These are phyloP conservation scores for Microcyclospora pomicola DNA, from an alignment of 2,329 filamentous ascomycete genomes.

Conservation along the genomic window DNA sequence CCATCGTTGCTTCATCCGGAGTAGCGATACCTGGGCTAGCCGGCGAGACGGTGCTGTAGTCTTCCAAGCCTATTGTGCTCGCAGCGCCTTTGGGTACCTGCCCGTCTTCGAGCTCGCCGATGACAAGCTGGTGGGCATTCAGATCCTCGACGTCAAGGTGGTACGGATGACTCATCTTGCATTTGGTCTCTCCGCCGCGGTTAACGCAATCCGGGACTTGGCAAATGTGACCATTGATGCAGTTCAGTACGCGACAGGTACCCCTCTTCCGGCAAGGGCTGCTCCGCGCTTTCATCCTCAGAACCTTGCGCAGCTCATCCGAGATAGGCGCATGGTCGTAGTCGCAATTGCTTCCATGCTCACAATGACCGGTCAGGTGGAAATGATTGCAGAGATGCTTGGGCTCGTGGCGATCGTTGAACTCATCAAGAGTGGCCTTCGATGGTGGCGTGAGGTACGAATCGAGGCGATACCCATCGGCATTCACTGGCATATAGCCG, in stretches of 20 bases:
- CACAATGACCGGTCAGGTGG: slow-evolving; percentile 25
- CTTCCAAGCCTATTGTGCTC: too few species aligned
- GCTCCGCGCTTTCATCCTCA: slow-evolving; percentile 32
- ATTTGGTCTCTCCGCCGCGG: slow-evolving; percentile 14
- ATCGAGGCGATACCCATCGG: slow-evolving; percentile 35
- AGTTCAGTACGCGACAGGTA: slow-evolving; percentile 30
- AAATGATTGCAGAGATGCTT: slow-evolving; percentile 38
- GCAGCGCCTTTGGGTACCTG: too few species aligned
- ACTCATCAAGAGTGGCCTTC: slow-evolving; percentile 25
- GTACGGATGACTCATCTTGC: slow-evolving; percentile 6
- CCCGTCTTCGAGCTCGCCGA: too few species aligned
- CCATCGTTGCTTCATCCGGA: too few species aligned
- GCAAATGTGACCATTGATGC: slow-evolving; percentile 35
- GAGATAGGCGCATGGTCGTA: slow-evolving; percentile 36
- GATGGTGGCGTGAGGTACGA: slow-evolving; percentile 25
- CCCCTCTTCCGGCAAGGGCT: slow-evolving; percentile 29
- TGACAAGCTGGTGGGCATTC: too few species aligned
- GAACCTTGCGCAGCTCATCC: slow-evolving; percentile 25
- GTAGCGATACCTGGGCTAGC: too few species aligned
- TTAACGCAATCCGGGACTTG: slow-evolving; percentile 21
- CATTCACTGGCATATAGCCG: slow-evolving; percentile 34
- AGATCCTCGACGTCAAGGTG: too few species aligned
- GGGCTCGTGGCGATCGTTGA: slow-evolving; percentile 24
- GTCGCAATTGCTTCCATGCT: slow-evolving; percentile 24
- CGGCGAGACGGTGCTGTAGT: too few species aligned